Percentiles rank a stretch among this genome's conserved stretches.
Evolutionary conservation across 768 basidiomycete species (phyloP).

Genomic region (Lentinus brumalis): DNA sequence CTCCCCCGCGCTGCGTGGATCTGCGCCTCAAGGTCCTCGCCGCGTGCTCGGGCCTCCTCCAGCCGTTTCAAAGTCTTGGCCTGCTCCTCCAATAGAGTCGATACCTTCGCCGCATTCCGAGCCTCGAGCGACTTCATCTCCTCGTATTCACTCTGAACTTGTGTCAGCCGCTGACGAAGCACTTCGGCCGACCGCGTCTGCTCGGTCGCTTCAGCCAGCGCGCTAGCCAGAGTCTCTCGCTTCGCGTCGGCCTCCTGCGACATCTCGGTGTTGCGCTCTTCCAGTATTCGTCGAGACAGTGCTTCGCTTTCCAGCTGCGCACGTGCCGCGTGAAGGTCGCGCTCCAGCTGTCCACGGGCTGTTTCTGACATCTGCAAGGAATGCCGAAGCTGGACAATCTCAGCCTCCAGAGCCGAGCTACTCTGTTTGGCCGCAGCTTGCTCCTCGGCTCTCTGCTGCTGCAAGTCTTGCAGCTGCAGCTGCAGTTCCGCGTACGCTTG

Average conservation of each 20-base stretch:
- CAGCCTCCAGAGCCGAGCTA: conserved; percentile 52
- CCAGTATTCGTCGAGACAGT: conserved; percentile 60
- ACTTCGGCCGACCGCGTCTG: conserved; percentile 61
- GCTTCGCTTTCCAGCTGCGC: conserved; percentile 66
- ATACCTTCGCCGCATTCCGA: conserved; percentile 62
- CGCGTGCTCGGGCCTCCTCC: conserved; percentile 73
- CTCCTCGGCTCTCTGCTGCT: conserved; percentile 57
- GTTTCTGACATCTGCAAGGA: conserved; percentile 45
- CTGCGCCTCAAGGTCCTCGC: conserved; percentile 76
- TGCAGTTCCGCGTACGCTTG: conserved; percentile 72
- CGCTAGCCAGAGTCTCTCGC: conserved; percentile 53
- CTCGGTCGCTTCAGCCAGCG: conserved; percentile 69
- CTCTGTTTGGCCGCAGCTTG: conserved; percentile 64
- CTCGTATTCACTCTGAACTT: conserved; percentile 62
- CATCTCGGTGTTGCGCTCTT: conserved; percentile 63
- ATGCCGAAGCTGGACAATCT: conserved; percentile 55
- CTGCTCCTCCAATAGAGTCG: conserved; percentile 73
- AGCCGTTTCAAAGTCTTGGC: conserved; percentile 67
- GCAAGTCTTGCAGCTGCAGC: conserved; percentile 62
- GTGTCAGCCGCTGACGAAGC: conserved; percentile 63
- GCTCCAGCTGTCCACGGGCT: conserved; percentile 56
- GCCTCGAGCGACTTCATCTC: conserved; percentile 69
- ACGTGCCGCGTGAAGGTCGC: conserved; percentile 62
- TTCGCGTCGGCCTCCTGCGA: conserved; percentile 56
- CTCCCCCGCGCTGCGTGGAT: conserved; percentile 70